These are phyloP conservation scores for Fusarium sp. DNA, from an alignment of 2,329 filamentous ascomycete species.

Conservation along the genomic window DNA sequence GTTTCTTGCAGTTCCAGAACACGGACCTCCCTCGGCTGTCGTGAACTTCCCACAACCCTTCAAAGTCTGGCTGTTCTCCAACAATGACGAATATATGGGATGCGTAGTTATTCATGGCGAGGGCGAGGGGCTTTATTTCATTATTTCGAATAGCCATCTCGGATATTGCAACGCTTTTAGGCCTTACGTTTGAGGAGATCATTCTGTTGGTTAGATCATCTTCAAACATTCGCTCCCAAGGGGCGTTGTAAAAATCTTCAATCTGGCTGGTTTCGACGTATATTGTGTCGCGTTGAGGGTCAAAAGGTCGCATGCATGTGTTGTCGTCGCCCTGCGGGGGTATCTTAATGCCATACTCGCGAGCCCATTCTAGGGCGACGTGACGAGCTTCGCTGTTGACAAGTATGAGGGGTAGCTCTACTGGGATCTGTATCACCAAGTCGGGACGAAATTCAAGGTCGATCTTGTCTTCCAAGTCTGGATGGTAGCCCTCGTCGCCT, in stretches of 20 bases:
- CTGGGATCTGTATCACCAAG: background rate
- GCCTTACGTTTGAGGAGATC: background rate
- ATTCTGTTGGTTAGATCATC: background rate
- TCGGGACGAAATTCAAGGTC: slow-evolving; percentile 16
- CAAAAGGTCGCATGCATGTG: slow-evolving; percentile 18
- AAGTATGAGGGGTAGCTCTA: background rate
- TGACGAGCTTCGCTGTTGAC: slow-evolving; percentile 17
- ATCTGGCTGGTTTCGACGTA: slow-evolving; percentile 17
- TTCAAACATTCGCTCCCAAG: background rate
- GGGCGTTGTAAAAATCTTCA: background rate
- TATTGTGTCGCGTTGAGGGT: background rate
- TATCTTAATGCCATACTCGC: background rate
- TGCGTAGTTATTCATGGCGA: background rate
- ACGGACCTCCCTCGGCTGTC: background rate
- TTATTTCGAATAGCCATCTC: background rate
- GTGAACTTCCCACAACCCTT: slow-evolving; percentile 16
- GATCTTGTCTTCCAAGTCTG: background rate
- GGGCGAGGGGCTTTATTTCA: fast-evolving
- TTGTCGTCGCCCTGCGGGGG: background rate
- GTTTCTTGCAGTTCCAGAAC: background rate
- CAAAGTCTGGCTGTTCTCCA: background rate
- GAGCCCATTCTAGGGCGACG: slow-evolving; percentile 8
- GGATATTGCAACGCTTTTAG: slow-evolving; percentile 11
- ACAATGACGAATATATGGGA: slow-evolving; percentile 5
- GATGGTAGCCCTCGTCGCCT: slow-evolving; percentile 3